A percentile compares a stretch with the other conserved stretches of the same genome.
Evolutionary conservation across 1,139 yeast genomes (phyloP).

Genomic region (Meyerozyma athensensis): DNA sequence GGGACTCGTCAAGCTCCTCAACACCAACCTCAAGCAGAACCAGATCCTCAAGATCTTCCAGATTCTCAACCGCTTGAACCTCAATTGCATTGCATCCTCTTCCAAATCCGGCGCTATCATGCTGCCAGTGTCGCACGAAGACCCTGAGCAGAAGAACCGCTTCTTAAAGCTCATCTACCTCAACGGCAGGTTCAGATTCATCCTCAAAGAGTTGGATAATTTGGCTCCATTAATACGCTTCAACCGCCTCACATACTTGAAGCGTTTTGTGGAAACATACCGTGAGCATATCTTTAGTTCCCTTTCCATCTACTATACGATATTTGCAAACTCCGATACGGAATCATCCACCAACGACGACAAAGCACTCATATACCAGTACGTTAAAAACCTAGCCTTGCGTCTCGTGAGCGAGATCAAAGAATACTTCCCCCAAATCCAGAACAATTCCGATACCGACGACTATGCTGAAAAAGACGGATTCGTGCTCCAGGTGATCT

Average conservation of each 20-base stretch:
- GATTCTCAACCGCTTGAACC: conserved; percentile 63
- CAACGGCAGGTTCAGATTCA: conserved; percentile 57
- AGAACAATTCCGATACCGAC: conserved; percentile 32
- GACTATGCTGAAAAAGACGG: conserved; percentile 50
- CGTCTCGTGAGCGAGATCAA: conserved; percentile 25
- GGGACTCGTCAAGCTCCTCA: conserved; percentile 62
- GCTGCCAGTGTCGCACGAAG: conserved; percentile 5
- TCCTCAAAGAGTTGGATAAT: conserved; percentile 53
- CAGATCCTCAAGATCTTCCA: conserved; percentile 74
- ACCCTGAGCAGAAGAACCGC: conserved; percentile 16
- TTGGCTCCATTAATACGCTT: conserved; percentile 49
- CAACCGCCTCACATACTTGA: conserved; percentile 62
- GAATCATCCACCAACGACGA: conserved; percentile 17
- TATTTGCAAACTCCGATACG: conserved; percentile 30
- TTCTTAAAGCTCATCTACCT: conserved; percentile 45
- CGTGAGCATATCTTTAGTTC: conserved; percentile 79
- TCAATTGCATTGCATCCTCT: conserved; percentile 20
- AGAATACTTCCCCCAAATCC: conserved; percentile 24
- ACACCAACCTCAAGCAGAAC: conserved; percentile 74
- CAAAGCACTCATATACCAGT: conserved; percentile 26
- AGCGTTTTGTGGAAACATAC: conserved; percentile 74
- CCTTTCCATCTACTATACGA: conserved; percentile 58
- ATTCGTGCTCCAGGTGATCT: conserved; percentile 64
- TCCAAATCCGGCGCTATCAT: conserved; percentile 8
- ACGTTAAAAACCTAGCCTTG: conserved; percentile 28